Conservation (phyloP, 2,329 filamentous ascomycete genomes). For the Hymenoscyphus infarciens region DNA sequence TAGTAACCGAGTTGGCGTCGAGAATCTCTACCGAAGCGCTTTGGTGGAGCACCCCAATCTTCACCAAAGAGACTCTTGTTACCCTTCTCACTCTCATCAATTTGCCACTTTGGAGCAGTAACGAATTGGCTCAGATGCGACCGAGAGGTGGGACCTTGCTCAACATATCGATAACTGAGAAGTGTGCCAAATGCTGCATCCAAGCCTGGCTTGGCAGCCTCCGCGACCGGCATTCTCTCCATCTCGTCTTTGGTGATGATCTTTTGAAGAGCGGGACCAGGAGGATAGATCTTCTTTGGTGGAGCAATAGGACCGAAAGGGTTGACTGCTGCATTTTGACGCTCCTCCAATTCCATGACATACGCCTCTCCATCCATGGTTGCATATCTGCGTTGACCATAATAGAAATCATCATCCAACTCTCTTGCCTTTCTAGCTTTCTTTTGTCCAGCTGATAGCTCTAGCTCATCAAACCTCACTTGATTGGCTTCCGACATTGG, state of each 20-base stretch:
- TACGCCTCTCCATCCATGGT: conserved; percentile 28
- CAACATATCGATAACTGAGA: conserved; percentile 23
- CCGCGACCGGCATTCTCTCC: conserved; percentile 23
- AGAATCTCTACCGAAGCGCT: conserved; percentile 10
- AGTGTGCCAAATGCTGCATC: conserved; percentile 29
- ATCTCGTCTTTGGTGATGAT: conserved; percentile 26
- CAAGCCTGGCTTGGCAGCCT: conserved; percentile 28
- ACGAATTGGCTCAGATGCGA: conserved; percentile 25
- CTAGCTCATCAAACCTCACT: conserved; percentile 14
- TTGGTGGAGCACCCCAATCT: conserved; percentile 27
- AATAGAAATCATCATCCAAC: conserved; percentile 31
- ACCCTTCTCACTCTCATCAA: conserved; percentile 29
- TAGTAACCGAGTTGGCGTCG: conserved; percentile 5
- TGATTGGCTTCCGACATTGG: conserved; percentile 19
- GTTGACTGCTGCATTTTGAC: conserved; percentile 8
- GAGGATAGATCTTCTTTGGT: conserved; percentile 17
- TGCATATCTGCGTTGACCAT: conserved; percentile 28
- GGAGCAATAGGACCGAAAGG: conserved; percentile 22
- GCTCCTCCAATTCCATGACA: conserved; percentile 22
- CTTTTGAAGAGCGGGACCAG: conserved; percentile 12
- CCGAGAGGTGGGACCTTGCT: conserved; percentile 18
- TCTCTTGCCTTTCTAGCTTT: conserved; percentile 16
- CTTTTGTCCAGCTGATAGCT: conserved; percentile 9
- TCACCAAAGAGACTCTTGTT: conserved; percentile 33
- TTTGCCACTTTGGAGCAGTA: conserved; percentile 21